Base-by-base conservation (phyloP, 2,329 filamentous ascomycete genomes). In the Penicillium sp. region DNA sequence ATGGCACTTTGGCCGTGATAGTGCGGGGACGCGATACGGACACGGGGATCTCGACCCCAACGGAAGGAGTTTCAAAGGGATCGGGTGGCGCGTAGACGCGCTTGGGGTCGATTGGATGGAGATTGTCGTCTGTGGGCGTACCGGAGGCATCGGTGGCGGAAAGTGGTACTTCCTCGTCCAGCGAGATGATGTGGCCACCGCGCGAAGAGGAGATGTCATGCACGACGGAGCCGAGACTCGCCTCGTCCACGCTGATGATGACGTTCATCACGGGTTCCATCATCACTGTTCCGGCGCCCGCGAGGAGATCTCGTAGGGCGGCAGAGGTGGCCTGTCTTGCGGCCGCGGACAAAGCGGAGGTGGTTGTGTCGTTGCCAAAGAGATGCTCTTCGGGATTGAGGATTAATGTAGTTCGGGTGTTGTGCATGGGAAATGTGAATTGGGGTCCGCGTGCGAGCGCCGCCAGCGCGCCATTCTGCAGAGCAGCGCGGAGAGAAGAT, bases 201-300 rank as follows among this genome's bases (percentile, higher is more conserved):
- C 88, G 79, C 0, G 83, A 80, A 2, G 86, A 83, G 2, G 83
- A 84, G 34, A 94, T 80, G 62, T 93, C 85, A 56, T 94, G 88
- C 32, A 94, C 84, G 8, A 98, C 87, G 4, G 80, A 80, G 4
- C 90, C 90, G 1, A 95, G 83, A 5, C 81, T 84, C 5, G 79
- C 77, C 68, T 96, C 91, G 44, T 93, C 88, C 43, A 93, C 89
- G 56, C 82, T 84, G 62, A 98, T 95, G 45, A 85, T 83, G 4
- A 88, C 88, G 51, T 84, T 83, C 89, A 97, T 96, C 46, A 98
- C 87, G 1, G 93, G 93, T 64, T 98, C 93, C 72, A 97, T 85
- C 35, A 98, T 74, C 1, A 79, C 78, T 1, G 89, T 79, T 3
- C 65, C 62, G 2, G 53, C 43, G 4, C 53, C 50, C 12, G 54